Evolutionary conservation across 805 yeast species (phyloP), one percentile per base, ranked within the genome.

Genomic region (Candida sakaeoensis): DNA sequence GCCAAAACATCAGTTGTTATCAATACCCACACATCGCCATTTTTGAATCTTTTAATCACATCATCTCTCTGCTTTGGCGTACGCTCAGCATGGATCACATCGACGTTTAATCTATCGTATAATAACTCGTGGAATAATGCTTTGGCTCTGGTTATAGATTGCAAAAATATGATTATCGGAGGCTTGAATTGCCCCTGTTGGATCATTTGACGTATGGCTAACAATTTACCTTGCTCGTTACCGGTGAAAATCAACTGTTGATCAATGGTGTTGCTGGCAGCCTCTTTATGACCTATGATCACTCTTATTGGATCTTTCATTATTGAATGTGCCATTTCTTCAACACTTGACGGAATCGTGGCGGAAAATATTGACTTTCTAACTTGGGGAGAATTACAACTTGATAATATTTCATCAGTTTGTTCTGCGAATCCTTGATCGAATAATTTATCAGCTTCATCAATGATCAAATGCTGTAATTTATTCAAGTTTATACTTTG

Each of bases 1-100:
- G 97, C 84, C 40, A 93, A 68, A 35, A 93, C 96, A 63, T 93
- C 99, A 0, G 99, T 93, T 60, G 97, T 89, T 39, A 93, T 91
- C 47, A 93, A 72, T 33, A 93, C 95, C 99, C 99, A 93, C 22
- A 90, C 72, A 22, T 91, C 95, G 19, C 99, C 99, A 40, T 74
- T 75, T 59, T 80, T 86, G 67, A 93, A 93, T 49, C 85, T 70
- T 54, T 85, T 85, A 45, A 93, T 85, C 14, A 85, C 85, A 29
- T 78, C 80, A 43, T 86, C 88, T 65, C 99, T 78, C 65, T 93
- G 98, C 23, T 76, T 72, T 39, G 83, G 88, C 0, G 97, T 85
- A 61, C 95, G 80, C 52, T 93, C 98, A 1, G 97, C 93, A 57
- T 93, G 98, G 35, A 93, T 89, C 13, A 87, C 96, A 57, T 91